Conservation (phyloP, 768 basidiomycete species). For the Mycena olivaceomarginata region DNA sequence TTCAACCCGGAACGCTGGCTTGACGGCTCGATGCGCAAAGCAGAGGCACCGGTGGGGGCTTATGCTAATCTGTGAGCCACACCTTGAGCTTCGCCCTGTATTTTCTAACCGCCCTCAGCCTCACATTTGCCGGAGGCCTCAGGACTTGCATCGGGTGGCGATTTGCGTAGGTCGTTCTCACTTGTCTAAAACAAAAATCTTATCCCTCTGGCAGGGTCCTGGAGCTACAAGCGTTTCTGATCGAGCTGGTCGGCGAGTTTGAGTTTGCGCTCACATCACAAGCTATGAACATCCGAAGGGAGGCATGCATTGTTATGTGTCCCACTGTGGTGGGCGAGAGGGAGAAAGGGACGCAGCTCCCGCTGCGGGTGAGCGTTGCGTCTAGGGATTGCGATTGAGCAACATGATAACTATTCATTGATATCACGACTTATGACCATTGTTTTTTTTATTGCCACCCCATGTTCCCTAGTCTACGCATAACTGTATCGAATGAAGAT, state of each 20-base stretch:
- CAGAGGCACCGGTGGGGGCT: conserved; percentile 53
- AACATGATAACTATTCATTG: not conserved
- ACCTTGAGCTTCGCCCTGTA: not conserved
- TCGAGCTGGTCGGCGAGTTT: conserved; percentile 72
- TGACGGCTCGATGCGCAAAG: conserved; percentile 46
- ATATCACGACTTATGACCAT: not conserved
- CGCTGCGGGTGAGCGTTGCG: conserved; percentile 60
- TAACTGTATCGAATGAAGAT: conserved; percentile 38
- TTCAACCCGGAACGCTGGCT: conserved; percentile 67
- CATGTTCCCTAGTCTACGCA: conserved; percentile 27
- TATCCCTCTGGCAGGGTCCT: conserved; percentile 53
- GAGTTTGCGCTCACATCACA: conserved; percentile 67
- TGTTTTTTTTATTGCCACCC: conserved; percentile 24
- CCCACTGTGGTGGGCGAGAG: conserved; percentile 64
- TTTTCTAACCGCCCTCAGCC: conserved; percentile 34
- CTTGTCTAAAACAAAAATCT: not conserved
- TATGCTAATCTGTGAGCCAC: conserved; percentile 58
- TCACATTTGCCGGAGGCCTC: conserved; percentile 50
- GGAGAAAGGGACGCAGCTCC: conserved; percentile 64
- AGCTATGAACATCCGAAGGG: conserved; percentile 58
- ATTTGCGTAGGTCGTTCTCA: conserved; percentile 48
- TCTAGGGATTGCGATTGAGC: conserved; percentile 45
- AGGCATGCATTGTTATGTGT: conserved; percentile 63
- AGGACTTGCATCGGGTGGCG: conserved; percentile 54
- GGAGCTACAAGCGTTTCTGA: conserved; percentile 77